phyloP scores from a whole-genome alignment of 768 basidiomycete species.

The Hygrocybe punicea region DNA sequence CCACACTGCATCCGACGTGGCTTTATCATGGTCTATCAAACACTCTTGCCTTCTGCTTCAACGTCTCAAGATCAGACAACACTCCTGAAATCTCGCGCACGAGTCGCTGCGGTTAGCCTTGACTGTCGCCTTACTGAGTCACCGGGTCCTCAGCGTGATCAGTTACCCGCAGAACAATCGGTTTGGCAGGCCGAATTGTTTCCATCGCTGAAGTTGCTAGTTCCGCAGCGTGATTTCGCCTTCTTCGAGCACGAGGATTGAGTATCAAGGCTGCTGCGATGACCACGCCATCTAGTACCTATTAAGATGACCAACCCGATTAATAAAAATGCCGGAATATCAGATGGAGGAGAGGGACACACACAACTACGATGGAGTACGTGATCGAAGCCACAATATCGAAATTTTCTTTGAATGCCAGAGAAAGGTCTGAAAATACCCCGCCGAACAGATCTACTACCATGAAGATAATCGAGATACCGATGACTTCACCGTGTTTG shows the following conservation, averaged over 20 bases:
- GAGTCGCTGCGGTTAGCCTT: too few relatives aligned
- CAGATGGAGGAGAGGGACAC: slow-evolving; percentile 18
- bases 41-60: too few relatives aligned
- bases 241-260: slow-evolving; percentile 45
- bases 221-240: background rate
- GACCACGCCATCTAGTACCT: slow-evolving; percentile 63
- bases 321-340: too few relatives aligned
- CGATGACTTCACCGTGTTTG: slow-evolving; percentile 56
- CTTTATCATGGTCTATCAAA: too few relatives aligned
- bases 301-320: background rate
- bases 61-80: background rate
- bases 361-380: slow-evolving; percentile 61
- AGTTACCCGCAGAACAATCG: too few relatives aligned
- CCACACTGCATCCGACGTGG: too few relatives aligned
- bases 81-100: too few relatives aligned
- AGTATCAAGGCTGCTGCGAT: slow-evolving; percentile 60
- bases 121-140: too few relatives aligned
- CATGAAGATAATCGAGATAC: slow-evolving; percentile 71
- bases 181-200: too few relatives aligned
- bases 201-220: too few relatives aligned
- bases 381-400: slow-evolving; percentile 61
- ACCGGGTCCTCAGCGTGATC: too few relatives aligned
- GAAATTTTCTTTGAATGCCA: slow-evolving; percentile 62
- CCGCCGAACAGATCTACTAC: slow-evolving; percentile 66
- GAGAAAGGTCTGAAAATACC: slow-evolving; percentile 64